These are phyloP conservation scores for Wolfiporia cocos DNA, from an alignment of 1,284 basidiomycete species.

Conservation along the genomic window DNA sequence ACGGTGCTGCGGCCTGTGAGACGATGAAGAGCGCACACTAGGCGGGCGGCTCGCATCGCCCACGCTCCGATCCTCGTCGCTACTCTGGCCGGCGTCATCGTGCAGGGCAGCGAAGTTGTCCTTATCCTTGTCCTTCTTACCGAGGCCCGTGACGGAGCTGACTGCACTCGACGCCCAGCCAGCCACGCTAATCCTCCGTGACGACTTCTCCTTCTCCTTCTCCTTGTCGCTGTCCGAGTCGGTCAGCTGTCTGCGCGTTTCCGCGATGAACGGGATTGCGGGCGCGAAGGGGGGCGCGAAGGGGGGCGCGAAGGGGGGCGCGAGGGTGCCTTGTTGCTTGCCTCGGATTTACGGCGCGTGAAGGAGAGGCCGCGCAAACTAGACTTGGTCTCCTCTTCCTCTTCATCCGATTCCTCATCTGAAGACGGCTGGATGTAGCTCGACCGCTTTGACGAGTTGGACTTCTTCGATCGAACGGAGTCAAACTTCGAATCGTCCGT, in stretches of 20 bases:
- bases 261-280: too few relatives aligned
- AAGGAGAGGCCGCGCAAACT: slow-evolving; percentile 23
- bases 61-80: slow-evolving; percentile 23
- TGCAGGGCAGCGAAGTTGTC: slow-evolving; percentile 36
- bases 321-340: slow-evolving; percentile 26
- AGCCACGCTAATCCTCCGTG: slow-evolving; percentile 35
- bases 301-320: slow-evolving; percentile 43
- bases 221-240: slow-evolving; percentile 15
- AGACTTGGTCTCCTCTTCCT: slow-evolving; percentile 3
- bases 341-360: slow-evolving; percentile 35
- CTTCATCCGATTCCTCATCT: slow-evolving; percentile 13
- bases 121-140: slow-evolving; percentile 59
- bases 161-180: slow-evolving; percentile 64
- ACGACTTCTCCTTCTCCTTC: neutral
- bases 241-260: slow-evolving; percentile 53
- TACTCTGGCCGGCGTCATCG: slow-evolving; percentile 32
- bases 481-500: slow-evolving; percentile 8
- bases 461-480: slow-evolving; percentile 18
- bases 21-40: slow-evolving; percentile 22
- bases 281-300: slow-evolving; percentile 49
- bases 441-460: slow-evolving; percentile 13
- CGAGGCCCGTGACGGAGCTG: slow-evolving; percentile 48
- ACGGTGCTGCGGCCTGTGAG: slow-evolving; percentile 26
- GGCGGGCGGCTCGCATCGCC: slow-evolving; percentile 11
- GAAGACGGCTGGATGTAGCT: slow-evolving; percentile 8